Base-by-base conservation (phyloP, 2,329 filamentous ascomycete species). In the Scedosporium minutisporum region DNA sequence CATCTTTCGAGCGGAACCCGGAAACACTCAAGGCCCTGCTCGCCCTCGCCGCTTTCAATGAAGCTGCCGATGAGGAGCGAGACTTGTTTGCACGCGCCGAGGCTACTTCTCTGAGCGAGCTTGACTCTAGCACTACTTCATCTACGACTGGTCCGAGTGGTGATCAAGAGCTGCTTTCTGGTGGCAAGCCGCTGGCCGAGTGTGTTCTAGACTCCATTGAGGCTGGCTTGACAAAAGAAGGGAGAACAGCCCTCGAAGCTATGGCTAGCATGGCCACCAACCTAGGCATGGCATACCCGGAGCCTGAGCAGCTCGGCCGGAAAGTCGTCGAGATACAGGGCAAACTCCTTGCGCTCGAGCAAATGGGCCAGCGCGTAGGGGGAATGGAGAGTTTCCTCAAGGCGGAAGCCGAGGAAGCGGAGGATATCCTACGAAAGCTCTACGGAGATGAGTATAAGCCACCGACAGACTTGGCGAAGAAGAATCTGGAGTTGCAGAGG, bases 1-100 rank as follows among this genome's bases (percentile, higher is more conserved):
- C 91, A 0, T 71, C 80, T 0, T 96, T 96, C 73, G 93, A 97
- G 76, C 87, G 91, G 69, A 97, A 95, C 71, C 82, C 88, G 33
- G 89, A 93, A 57, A 97, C 93, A 0, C 80, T 96, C 59, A 87
- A 86, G 66, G 86, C 82, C 1, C 80, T 96, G 3, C 81, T 96
- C 7, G 83, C 87, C 27, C 80, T 96, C 6, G 89, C 89, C 21
- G 80, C 86, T 10, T 79, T 86, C 51, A 96, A 95, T 71, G 92
- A 96, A 70, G 76, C 83, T 12, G 89, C 89, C 5, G 89, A 93
- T 66, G 89, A 93, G 68, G 86, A 90, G 67, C 79, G 81, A 16
- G 77, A 78, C 2, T 73, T 87, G 1, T 69, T 90, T 9, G 77
- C 82, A 29, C 77, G 78, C 21, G 76, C 88, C 16, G 86, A 91